Base-by-base conservation (phyloP, 1,284 basidiomycete species). In the Ganoderma boninense region DNA sequence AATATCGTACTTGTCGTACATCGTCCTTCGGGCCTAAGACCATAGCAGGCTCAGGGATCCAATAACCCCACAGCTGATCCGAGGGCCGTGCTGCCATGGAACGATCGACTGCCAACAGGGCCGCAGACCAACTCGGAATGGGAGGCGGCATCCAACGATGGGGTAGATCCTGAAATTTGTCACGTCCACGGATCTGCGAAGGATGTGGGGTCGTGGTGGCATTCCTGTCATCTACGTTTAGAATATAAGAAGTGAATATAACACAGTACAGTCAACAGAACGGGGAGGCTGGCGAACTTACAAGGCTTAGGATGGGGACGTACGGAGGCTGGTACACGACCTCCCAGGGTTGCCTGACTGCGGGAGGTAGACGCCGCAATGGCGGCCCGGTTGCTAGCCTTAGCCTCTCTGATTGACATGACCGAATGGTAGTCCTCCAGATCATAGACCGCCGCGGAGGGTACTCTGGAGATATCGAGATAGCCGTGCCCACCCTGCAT, bases 121-220 rank as follows among this genome's bases (percentile, higher is more conserved):
- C 66, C 0, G 52, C 7, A 1, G 26, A n/a, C 66, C 69, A 67
- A 5, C 43, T 38, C 3, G 49, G 5, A 3, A 71, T 26, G 2
- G 59, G 18, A 2, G 44, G 42, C 5, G 69, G 69, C 69, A 71
- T 71, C 66, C 66, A 71, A 3, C 35, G 49, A 43, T 71, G 69
- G 2, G 35, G 20, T 1, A 61, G 49, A 2, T 65, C 56, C 0
- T 38, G n/a, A 40, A 71, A 71, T 46, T 71, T 71, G 60, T 71
- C 62, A 0, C 64, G 42, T 0, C 69, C 66, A n/a, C 68, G 68
- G 11, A 54, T 26, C 14, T 68, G 67, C 6, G 26, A 64, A 14
- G 54, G 40, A 26, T 64, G 67, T 1, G 14, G 14, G 1, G 23
- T 54, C 52, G 3, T 6, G 4, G 26, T 26, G 43, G 18, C 1